These are phyloP conservation scores for Carex pumila DNA, from an alignment of 176 grass and related monocot genomes.

Conservation along the genomic window DNA sequence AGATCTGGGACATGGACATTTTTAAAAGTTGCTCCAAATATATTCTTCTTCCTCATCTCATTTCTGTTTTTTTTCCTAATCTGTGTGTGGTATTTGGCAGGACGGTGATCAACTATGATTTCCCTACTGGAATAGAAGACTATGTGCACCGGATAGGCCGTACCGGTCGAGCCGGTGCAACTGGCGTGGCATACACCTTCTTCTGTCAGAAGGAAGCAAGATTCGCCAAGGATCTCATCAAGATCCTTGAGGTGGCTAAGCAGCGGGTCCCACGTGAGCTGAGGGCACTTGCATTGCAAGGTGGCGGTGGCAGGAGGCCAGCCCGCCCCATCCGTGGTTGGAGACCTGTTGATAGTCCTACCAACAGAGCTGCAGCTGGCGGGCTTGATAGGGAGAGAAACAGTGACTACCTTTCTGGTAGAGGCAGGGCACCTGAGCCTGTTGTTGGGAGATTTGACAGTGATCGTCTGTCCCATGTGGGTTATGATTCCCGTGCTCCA, in stretches of 20 bases:
- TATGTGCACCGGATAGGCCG: constrained; percentile 97
- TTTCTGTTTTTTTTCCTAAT: neutral
- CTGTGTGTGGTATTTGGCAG: constrained; percentile 39
- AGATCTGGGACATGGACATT: neutral
- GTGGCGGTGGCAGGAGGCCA: constrained; percentile 45
- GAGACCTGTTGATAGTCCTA: constrained; percentile 12
- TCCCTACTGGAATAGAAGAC: constrained; percentile 93
- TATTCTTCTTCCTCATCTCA: neutral
- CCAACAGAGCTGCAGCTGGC: neutral
- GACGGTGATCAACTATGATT: constrained; percentile 96
- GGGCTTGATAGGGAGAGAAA: constrained; percentile 31
- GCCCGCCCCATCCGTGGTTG: constrained; percentile 30
- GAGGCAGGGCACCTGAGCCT: constrained; percentile 25
- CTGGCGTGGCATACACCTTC: constrained; percentile 88
- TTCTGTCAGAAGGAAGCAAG: constrained; percentile 85
- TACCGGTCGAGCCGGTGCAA: constrained; percentile 90
- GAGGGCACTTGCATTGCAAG: constrained; percentile 56
- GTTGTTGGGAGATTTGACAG: constrained; percentile 43
- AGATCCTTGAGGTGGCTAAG: constrained; percentile 81
- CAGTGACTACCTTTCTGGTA: constrained; percentile 36
- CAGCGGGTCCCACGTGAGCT: constrained; percentile 74
- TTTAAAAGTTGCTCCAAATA: neutral
- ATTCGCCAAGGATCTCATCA: constrained; percentile 77
- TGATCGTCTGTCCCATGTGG: constrained; percentile 43
- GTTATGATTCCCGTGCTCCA: constrained; percentile 24